Evolutionary conservation across 257 asterid species (phyloP), one percentile per base, ranked within the genome.

Genomic region (Fraxinus excelsior): DNA sequence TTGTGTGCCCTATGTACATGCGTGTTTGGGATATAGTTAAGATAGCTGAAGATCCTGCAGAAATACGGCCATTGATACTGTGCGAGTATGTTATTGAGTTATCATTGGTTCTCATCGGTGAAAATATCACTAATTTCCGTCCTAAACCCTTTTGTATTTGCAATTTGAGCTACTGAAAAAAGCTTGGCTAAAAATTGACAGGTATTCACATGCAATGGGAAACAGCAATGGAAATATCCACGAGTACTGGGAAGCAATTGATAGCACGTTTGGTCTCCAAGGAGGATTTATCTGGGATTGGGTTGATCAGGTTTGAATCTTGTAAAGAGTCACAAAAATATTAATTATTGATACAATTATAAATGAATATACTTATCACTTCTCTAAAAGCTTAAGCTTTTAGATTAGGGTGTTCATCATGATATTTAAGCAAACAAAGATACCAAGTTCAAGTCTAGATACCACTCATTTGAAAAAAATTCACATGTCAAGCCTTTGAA

Each of bases 211-310:
- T 88, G 81, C 99, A 31, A 95, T 95, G 99, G 98, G 99, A 72
- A 95, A 95, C 91, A 95, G 99, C 92, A 95, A 80, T 7, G 99
- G 97, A n/a, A 93, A 90, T 87, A 90, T 95, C 82, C 86, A 86
- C 26, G 88, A 91, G 82, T 93, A 95, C 82, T 93, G 99, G 99
- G 97, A 95, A 91, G 98, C 98, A 81, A 93, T 95, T 78, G 99
- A 95, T 87, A 88, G 74, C 90, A 95, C 96, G 35, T 91, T 95
- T 86, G 99, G 99, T 80, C 96, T 95, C 42, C 99, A 95, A 83
- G 99, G 99, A 81, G 99, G 99, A 75, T 93, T 95, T 85, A 93
- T 95, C 71, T 95, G 99, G 99, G 99, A 95, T 37, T 95, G 99
- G 99, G 99, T 85, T 90, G 98, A 93, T 85, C 98, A 95, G 99